Conservation (phyloP, 768 basidiomycete genomes). For the Leucosporidium scottii region DNA sequence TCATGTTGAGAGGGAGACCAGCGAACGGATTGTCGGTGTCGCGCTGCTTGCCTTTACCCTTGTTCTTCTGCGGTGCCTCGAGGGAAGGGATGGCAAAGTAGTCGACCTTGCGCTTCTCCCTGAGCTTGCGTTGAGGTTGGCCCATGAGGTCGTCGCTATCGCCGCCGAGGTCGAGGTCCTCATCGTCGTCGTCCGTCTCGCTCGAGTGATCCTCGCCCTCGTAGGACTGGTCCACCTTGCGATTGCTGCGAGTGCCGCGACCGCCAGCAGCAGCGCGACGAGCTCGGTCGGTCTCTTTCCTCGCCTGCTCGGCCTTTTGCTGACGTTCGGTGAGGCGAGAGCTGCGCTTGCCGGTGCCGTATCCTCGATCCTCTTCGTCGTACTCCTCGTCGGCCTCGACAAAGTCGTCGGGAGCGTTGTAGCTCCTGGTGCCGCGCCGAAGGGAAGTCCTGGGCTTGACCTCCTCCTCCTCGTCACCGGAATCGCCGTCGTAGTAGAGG, state of each 20-base stretch:
- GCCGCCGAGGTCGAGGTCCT: slow-evolving; percentile 9
- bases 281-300: not conserved
- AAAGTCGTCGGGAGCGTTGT: not conserved
- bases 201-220: slow-evolving; percentile 20
- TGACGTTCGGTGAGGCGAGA: not conserved
- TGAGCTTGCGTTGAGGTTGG: slow-evolving; percentile 1
- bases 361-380: not conserved
- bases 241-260: slow-evolving; percentile 1
- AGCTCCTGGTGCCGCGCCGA: not conserved
- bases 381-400: slow-evolving; percentile 14
- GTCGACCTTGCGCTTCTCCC: slow-evolving; percentile 31
- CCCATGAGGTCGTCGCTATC: slow-evolving; percentile 9
- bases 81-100: slow-evolving; percentile 23
- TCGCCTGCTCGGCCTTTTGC: not conserved
- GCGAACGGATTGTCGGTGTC: slow-evolving; percentile 20
- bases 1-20: slow-evolving; percentile 28
- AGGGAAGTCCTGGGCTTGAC: not conserved
- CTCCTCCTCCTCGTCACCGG: slow-evolving; percentile 7
- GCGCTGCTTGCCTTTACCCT: slow-evolving; percentile 22
- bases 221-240: slow-evolving; percentile 8
- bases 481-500: not conserved
- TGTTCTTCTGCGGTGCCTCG: slow-evolving; percentile 18
- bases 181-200: slow-evolving; percentile 15
- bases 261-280: not conserved
- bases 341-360: not conserved